Evolutionary conservation across 2,329 filamentous ascomycete genomes (phyloP), one percentile per base, ranked within the genome.

Genomic region (Magnaporthiopsis rhizophila): DNA sequence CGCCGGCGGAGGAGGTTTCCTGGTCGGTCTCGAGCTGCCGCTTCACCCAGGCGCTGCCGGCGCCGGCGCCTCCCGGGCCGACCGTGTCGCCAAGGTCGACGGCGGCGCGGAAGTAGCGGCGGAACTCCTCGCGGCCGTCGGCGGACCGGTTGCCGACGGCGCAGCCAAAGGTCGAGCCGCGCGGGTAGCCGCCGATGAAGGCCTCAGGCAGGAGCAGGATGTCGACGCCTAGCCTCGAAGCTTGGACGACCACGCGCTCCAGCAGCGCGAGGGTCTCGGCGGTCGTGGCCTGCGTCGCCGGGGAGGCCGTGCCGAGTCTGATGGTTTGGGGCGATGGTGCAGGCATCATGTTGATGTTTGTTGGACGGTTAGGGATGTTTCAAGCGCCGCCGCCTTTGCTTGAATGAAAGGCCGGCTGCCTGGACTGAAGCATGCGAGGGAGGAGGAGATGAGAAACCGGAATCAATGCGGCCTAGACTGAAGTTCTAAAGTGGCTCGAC

Each of bases 181-280:
- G 89, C 24, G 94, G 94, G 73, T 97, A 97, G 1, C 93, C 94
- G 60, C 94, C 94, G 1, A 97, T 83, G 73, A 92, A 97, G 28
- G 93, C 93, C 79, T 98, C 93, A 0, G 94, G 94, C 66, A 97
- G 93, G 63, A 97, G 86, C 34, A 97, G 81, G 62, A 97, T 81
- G 73, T 95, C 81, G 56, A 85, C 77, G 3, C 72, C 69, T 64
- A 77, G 72, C 1, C 74, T 69, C 3, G 87, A 84, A n/a, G 92
- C 92, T 50, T 81, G 77, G 30, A 77, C 77, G 45, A 89, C 87
- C 18, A 89, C 86, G 13, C 74, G 69, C 70, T 87, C 81, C 62
- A 97, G 83, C 50, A 88, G 83, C 8, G 76, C 71, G 64, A 97
- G 83, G 0, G 92, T 96, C 45, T 83, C 78, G 30, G 77, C 62